Percentiles rank a stretch among this genome's conserved stretches.
Conservation (phyloP, 208 protist genomes). For the Leishmania braziliensis region DNA sequence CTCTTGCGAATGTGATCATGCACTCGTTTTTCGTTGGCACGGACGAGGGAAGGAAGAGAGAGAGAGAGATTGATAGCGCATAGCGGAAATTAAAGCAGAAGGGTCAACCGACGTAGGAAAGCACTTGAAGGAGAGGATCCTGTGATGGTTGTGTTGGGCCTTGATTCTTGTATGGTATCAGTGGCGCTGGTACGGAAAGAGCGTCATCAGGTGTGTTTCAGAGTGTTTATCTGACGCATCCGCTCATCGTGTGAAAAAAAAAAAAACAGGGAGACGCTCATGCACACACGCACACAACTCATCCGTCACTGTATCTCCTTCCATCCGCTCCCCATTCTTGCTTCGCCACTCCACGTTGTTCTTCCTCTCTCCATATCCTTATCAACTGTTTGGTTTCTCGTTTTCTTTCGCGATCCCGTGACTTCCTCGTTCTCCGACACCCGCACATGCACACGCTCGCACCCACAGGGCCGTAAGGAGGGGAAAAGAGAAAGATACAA, state of each 20-base stretch:
- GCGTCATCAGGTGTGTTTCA: neutral
- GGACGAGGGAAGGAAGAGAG: neutral
- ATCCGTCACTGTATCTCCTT: neutral
- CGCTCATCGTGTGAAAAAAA: neutral
- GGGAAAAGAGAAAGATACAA: neutral
- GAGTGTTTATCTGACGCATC: neutral
- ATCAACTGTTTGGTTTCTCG: neutral
- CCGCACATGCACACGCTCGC: neutral
- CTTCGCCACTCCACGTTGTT: neutral
- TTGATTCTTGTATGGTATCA: neutral
- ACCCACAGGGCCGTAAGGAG: neutral
- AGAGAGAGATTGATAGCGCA: neutral
- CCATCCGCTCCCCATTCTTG: constrained; percentile 1
- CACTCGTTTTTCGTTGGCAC: neutral
- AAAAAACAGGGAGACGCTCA: neutral
- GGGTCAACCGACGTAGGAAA: neutral
- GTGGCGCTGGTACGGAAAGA: neutral
- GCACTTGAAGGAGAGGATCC: neutral
- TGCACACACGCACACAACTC: neutral
- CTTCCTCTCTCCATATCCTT: neutral
- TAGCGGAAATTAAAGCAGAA: neutral
- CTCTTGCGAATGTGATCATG: neutral
- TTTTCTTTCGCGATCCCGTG: neutral
- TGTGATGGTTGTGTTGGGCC: neutral
- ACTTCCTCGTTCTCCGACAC: neutral